Base-by-base conservation (phyloP, 2,329 filamentous ascomycete genomes). In the Capronia americana region DNA sequence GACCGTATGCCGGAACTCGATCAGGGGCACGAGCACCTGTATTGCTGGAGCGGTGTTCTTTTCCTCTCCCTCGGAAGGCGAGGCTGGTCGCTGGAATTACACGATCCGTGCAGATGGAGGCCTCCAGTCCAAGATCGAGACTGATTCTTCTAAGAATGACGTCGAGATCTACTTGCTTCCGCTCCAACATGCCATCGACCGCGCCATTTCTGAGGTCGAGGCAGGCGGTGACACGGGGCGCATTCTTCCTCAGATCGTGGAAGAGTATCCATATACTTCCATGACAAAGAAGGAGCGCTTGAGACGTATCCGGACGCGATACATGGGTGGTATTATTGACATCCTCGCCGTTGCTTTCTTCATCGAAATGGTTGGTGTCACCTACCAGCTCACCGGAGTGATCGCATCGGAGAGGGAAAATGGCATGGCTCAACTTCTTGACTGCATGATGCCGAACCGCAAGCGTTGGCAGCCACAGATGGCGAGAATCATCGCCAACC, bases 371-470 rank as follows among this genome's bases (percentile, higher is more conserved):
- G 88, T 95, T 54, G 92, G 92, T 62, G 86, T 97, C 28, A 90
- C 89, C 44, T 97, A 97, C 76, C 93, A 97, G 74, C 82, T 96
- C 64, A 92, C 92, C 0, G 93, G 93, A 8, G 88, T 93, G 73
- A 89, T 96, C 76, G 93, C 93, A 7, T 88, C 89, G 1, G 93
- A 97, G 79, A 84, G 93, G 63, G 93, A 97, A 80, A 83, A 88
- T 17, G 93, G 93, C 65, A 95, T 97, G 86, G 92, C 92, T 4
- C 91, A 93, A 69, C 83, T 97, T 30, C 87, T 97, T 51, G 93
- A 97, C 78, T 90, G 92, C 62, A 97, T 96, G 92, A 93, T 95
- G 83, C 90, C 92, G 0, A 91, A 91, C 63, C 84, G 85, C 62
- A 84, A 84, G 57, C 82, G 86, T 51, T 96, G 92, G 92, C 84